These are phyloP conservation scores for Podospora didyma DNA, from an alignment of 495 filamentous ascomycete genomes.

Conservation along the genomic window DNA sequence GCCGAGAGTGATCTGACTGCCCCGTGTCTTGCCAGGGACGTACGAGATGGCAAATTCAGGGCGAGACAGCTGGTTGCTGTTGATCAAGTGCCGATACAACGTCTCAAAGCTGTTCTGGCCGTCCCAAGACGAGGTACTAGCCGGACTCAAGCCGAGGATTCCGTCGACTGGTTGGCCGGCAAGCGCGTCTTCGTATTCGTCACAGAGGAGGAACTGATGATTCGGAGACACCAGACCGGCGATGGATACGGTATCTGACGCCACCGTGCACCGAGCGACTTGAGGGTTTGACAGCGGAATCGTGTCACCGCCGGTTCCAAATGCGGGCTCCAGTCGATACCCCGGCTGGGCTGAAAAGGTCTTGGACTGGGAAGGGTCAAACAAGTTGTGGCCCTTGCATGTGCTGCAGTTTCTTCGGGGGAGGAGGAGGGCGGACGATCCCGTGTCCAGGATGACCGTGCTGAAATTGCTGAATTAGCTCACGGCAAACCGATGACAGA, in stretches of 20 bases:
- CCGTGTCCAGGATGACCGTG: conserved; percentile 27
- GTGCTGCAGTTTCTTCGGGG: conserved; percentile 19
- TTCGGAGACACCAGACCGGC: conserved; percentile 9
- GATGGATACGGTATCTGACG: conserved; percentile 26
- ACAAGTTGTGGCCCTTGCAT: conserved; percentile 14
- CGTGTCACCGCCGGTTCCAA: conserved; percentile 19
- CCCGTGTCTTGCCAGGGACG: conserved; percentile 9
- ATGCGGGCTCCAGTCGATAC: not conserved
- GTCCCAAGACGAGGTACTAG: conserved; percentile 1
- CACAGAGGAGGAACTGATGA: conserved; percentile 22
- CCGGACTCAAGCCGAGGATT: conserved; percentile 27
- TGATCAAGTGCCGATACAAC: conserved; percentile 13
- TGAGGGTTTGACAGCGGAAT: conserved; percentile 6
- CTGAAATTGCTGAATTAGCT: conserved; percentile 1
- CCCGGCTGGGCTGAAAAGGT: conserved; percentile 15
- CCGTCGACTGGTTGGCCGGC: conserved; percentile 25
- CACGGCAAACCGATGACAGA: not conserved
- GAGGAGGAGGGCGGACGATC: conserved; percentile 18
- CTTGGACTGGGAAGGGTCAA: conserved; percentile 11
- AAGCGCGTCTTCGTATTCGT: conserved; percentile 19
- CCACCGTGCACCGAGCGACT: conserved; percentile 19
- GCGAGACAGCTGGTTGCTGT: conserved; percentile 13
- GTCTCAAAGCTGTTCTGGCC: not conserved
- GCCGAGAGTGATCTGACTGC: conserved; percentile 31
- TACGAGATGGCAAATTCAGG: conserved; percentile 21